Percentiles rank a stretch among this genome's conserved stretches.
Conservation (phyloP, 2,329 filamentous ascomycete species). For the Calonectria naviculata region DNA sequence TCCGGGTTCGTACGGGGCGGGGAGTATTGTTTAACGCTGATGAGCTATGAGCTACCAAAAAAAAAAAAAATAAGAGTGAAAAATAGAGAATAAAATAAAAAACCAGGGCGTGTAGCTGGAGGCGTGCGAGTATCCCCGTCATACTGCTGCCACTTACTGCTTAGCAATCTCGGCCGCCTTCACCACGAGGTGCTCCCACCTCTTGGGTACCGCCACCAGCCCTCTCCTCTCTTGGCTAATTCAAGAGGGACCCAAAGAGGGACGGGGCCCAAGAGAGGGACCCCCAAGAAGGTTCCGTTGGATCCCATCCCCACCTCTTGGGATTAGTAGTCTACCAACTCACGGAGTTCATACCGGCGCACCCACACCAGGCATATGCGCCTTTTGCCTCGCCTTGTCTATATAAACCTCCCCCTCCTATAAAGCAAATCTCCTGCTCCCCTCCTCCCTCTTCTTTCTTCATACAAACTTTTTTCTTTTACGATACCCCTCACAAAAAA, state of each 20-base stretch:
- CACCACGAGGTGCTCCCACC: background rate
- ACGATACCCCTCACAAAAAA: background rate
- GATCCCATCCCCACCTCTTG: slow-evolving; percentile 2
- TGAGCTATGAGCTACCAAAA: background rate
- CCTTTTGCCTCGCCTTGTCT: background rate
- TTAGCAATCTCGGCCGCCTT: slow-evolving; percentile 4
- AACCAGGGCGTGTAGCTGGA: background rate
- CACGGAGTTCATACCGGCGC: slow-evolving; percentile 8
- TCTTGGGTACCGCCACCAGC: background rate
- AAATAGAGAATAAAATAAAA: too few species aligned
- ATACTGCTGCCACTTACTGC: background rate
- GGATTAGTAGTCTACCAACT: background rate
- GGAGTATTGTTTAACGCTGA: background rate
- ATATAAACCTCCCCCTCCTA: slow-evolving; percentile 8
- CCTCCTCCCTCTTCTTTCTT: background rate
- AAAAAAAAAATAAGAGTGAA: too few species aligned
- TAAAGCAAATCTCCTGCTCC: background rate
- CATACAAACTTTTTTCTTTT: background rate
- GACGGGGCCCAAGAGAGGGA: too few species aligned
- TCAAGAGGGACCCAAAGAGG: background rate
- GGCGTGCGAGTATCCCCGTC: background rate
- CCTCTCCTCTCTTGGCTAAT: background rate
- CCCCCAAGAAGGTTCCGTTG: slow-evolving; percentile 4
- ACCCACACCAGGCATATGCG: background rate
- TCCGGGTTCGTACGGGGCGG: too few species aligned